Base-by-base conservation (phyloP, 139 green algal genomes). In the Chlorella sp. region DNA sequence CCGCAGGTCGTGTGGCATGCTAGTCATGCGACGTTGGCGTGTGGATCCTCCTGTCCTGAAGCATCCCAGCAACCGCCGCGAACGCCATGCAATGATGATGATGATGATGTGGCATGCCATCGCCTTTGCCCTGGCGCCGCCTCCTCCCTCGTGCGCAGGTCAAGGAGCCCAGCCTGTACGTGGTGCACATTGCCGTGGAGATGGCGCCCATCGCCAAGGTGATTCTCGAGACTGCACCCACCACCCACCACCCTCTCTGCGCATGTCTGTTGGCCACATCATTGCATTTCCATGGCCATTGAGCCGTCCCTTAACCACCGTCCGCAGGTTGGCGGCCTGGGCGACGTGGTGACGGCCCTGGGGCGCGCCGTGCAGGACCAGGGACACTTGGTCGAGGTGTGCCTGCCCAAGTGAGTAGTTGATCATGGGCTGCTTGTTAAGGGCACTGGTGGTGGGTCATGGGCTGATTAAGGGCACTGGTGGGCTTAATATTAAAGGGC, bases 171-270 rank as follows among this genome's bases (percentile, higher is more conserved):
- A 61, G 61, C 33, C 85, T 99, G 70, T 85, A 93, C 77, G 77
- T 98, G 33, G 84, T 91, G 5, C 95, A 99, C 83, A 88, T 99
- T 49, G 83, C 95, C 0, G 91, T 97, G 20, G 95, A 99, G 83
- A 98, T 99, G 95, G 95, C 95, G 34, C 95, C 95, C 65, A 93
- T 99, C 36, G 92, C 93, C 27, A 99, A 99, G 92, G n/a, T n/a
- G n/a, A n/a, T n/a, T n/a, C n/a, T n/a, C n/a, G n/a, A n/a, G n/a
- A n/a, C n/a, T n/a, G n/a, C n/a, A n/a, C n/a, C n/a, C n/a, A n/a
- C n/a, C n/a, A n/a, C n/a, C n/a, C n/a, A n/a, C n/a, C n/a, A n/a
- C n/a, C n/a, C n/a, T n/a, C 17, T 30, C 26, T 64, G 14, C 14
- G 17, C 59, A 64, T 4, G 22, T 14, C 59, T 31, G 59, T 27